These are phyloP conservation scores for Musa beccarii DNA, from an alignment of 176 grass and related monocot genomes.

Conservation along the genomic window DNA sequence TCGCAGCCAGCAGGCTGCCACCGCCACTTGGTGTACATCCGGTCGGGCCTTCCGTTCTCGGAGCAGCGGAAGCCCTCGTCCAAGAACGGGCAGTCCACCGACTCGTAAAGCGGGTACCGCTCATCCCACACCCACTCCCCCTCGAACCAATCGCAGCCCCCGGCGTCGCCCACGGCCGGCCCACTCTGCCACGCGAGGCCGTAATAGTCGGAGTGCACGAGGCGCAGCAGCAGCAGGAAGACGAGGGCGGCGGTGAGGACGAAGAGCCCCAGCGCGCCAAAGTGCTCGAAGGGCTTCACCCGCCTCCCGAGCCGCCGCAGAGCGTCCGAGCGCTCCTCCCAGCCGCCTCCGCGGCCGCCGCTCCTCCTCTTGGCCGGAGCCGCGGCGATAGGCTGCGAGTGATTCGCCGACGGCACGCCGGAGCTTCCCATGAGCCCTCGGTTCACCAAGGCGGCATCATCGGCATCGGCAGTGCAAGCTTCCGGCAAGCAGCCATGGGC, in stretches of 20 bases:
- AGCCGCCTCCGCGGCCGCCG: neutral
- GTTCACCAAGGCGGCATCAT: neutral
- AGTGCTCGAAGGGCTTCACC: conserved; percentile 16
- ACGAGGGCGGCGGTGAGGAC: neutral
- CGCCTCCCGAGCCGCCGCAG: conserved; percentile 1
- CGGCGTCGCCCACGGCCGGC: neutral
- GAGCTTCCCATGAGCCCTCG: neutral
- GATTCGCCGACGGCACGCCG: neutral
- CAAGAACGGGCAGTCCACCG: conserved; percentile 64
- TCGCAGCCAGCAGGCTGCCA: conserved; percentile 72
- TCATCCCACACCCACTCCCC: conserved; percentile 80
- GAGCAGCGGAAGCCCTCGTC: conserved; percentile 75
- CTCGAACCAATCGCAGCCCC: conserved; percentile 74
- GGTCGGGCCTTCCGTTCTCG: conserved; percentile 67
- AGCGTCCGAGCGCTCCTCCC: neutral
- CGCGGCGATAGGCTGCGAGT: neutral
- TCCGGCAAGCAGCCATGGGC: neutral
- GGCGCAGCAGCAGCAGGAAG: neutral
- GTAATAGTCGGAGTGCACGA: neutral
- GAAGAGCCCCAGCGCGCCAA: neutral
- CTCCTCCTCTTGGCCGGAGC: neutral
- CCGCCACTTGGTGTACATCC: conserved; percentile 66
- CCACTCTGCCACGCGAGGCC: neutral
- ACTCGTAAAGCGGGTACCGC: conserved; percentile 67
- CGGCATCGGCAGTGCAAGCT: neutral